Percentiles rank a stretch among this genome's conserved stretches.
These are phyloP conservation scores for Circinella umbellata DNA, from an alignment of 371 early-diverging fungal species.

Conservation along the genomic window DNA sequence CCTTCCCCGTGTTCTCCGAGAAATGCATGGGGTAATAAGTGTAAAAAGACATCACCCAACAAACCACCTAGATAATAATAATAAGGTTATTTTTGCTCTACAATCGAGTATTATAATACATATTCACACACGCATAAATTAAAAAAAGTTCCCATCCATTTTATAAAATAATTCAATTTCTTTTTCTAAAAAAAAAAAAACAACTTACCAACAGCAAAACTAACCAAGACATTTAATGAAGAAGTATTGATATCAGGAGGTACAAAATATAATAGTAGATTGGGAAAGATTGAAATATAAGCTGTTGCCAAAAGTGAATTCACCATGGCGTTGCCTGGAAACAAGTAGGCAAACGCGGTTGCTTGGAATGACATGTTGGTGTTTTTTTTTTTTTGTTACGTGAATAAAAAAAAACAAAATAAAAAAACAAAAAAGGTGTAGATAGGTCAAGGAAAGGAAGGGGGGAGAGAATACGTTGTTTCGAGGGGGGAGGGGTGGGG, in stretches of 20 bases:
- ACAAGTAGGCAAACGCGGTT: slow-evolving; percentile 55
- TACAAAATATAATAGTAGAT: slow-evolving; percentile 79
- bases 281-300: slow-evolving; percentile 86
- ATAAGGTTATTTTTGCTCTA: too few relatives aligned
- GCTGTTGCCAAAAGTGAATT: slow-evolving; percentile 80
- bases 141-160: too few relatives aligned
- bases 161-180: too few relatives aligned
- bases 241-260: slow-evolving; percentile 78
- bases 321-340: slow-evolving; percentile 67
- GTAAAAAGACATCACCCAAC: slow-evolving; percentile 86
- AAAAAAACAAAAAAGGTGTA: neutral
- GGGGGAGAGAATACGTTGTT: too few relatives aligned
- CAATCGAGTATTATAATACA: too few relatives aligned
- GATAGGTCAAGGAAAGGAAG: slow-evolving; percentile 3
- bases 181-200: neutral
- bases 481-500: too few relatives aligned
- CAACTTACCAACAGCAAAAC: slow-evolving; percentile 76
- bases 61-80: slow-evolving; percentile 58
- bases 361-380: slow-evolving; percentile 44
- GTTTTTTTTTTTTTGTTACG: neutral
- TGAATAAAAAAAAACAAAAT: too few relatives aligned
- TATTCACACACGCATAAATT: too few relatives aligned
- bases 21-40: slow-evolving; percentile 83
- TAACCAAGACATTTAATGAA: slow-evolving; percentile 76
- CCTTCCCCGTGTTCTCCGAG: slow-evolving; percentile 56